Evolutionary conservation across 2,329 filamentous ascomycete genomes (phyloP), one percentile per base, ranked within the genome.

Genomic region (Bipolaris bicolor): DNA sequence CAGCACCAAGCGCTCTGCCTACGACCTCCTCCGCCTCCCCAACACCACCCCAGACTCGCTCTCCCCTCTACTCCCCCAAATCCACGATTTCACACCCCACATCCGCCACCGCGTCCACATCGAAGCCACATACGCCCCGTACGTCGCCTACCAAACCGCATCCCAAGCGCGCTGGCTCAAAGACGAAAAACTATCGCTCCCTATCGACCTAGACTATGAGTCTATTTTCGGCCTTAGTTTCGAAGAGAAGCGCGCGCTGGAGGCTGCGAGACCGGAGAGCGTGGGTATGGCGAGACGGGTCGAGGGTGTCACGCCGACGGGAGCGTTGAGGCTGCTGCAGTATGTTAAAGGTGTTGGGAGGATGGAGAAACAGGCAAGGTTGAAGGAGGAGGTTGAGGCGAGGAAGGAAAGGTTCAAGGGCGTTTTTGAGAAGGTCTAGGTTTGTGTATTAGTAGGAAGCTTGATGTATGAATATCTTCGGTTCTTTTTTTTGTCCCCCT

Each of bases 231-330:
- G 92, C 0, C 80, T 99, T 50, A 92, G 90, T 54, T 84, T 87
- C 36, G 92, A 91, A 57, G 95, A 98, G 80, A 88, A 86, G 76
- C 82, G 86, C 26, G 83, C 89, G 3, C 81, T 99, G 34, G 83
- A 85, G 57, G 79, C 82, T 2, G 90, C 91, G 1, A 81, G 86
- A 49, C 95, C 95, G 0, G 91, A 96, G 77, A 96, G 86, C 59
- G 82, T 99, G 20, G 94, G 91, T 0, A 95, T 97, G 83, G 94
- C 94, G 31, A 83, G 92, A 47, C 81, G 95, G 13, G 86, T 97
- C 10, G 95, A 99, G 76, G 94, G 94, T 2, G 83, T 83, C n/a
- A 84, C 82, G 58, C 81, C 82, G 0, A 73, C 76, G 29, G 82
- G 81, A 0, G 80, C 81, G 24, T 61, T 84, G 62, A 69, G 85